Percentiles rank a stretch among this genome's conserved stretches.
phyloP scores from a whole-genome alignment of 495 filamentous ascomycete genomes.

The Talaromyces liani region DNA sequence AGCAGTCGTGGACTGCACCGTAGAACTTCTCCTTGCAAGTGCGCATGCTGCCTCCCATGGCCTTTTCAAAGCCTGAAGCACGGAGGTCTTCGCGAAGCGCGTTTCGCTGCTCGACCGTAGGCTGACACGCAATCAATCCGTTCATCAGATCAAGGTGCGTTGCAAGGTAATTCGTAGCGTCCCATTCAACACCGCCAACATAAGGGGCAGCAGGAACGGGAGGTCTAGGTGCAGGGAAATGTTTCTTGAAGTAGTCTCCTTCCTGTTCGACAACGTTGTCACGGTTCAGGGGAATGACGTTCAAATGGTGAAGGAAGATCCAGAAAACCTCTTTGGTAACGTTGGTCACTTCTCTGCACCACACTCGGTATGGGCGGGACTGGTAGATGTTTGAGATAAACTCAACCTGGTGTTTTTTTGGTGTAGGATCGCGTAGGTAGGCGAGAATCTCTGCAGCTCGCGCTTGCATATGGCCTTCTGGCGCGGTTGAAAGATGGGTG shows the following conservation, averaged over 20 bases:
- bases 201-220: slow-evolving; percentile 94
- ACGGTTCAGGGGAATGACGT: slow-evolving; percentile 59
- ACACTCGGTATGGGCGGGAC: slow-evolving; percentile 81
- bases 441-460: slow-evolving; percentile 62
- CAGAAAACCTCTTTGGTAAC: slow-evolving; percentile 99
- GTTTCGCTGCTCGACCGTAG: slow-evolving; percentile 67
- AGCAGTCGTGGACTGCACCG: slow-evolving; percentile 75
- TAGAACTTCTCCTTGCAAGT: slow-evolving; percentile 99
- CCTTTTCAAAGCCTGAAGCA: slow-evolving; percentile 86
- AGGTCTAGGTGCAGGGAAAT: slow-evolving; percentile 83
- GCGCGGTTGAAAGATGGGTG: slow-evolving; percentile 64
- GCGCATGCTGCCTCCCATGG: slow-evolving; percentile 73
- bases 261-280: slow-evolving; percentile 22
- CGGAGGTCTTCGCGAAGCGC: slow-evolving; percentile 65
- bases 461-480: slow-evolving; percentile 39
- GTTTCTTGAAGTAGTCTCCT: slow-evolving; percentile 51
- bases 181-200: slow-evolving; percentile 97
- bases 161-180: slow-evolving; percentile 92
- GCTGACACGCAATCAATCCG: slow-evolving; percentile 78
- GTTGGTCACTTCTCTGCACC: slow-evolving; percentile 84
- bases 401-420: slow-evolving; percentile 66
- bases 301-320: slow-evolving; percentile 94
- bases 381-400: slow-evolving; percentile 88
- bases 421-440: slow-evolving; percentile 76
- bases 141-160: slow-evolving; percentile 90